phyloP scores from a whole-genome alignment of 805 yeast genomes.

The Deakozyma indianensis region DNA sequence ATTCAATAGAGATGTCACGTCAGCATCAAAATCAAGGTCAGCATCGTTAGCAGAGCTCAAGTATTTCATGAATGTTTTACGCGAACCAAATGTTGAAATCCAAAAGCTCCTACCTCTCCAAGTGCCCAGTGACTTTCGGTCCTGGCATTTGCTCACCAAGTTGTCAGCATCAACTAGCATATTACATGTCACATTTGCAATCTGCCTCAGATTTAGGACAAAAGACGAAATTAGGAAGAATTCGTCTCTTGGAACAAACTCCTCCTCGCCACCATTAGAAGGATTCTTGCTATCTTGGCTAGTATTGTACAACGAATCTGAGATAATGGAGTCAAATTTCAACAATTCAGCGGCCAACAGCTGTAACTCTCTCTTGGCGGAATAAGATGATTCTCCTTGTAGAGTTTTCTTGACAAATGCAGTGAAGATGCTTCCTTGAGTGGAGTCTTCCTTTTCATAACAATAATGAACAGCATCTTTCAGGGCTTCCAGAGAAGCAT shows the following conservation, averaged over 20 bases:
- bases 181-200: constrained; percentile 19
- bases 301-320: constrained; percentile 21
- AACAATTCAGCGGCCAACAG: constrained; percentile 20
- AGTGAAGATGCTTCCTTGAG: constrained; percentile 2
- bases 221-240: constrained; percentile 36
- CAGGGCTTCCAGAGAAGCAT: neutral
- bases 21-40: constrained; percentile 2
- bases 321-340: constrained; percentile 22
- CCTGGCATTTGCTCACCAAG: constrained; percentile 19
- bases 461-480: constrained; percentile 3
- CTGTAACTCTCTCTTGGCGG: constrained; percentile 16
- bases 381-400: constrained; percentile 10
- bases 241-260: constrained; percentile 33
- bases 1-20: neutral
- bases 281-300: constrained; percentile 8
- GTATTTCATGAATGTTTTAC: constrained; percentile 25
- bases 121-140: constrained; percentile 21
- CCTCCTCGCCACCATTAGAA: too few species aligned
- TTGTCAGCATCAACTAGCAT: constrained; percentile 21
- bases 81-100: constrained; percentile 27
- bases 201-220: constrained; percentile 31
- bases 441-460: constrained; percentile 1
- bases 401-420: constrained; percentile 5
- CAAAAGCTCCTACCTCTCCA: constrained; percentile 27
- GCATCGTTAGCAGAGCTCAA: constrained; percentile 12